Evolutionary conservation across 352 stramenopile genomes (phyloP).

Genomic region (Elongisporangium prolatum): DNA sequence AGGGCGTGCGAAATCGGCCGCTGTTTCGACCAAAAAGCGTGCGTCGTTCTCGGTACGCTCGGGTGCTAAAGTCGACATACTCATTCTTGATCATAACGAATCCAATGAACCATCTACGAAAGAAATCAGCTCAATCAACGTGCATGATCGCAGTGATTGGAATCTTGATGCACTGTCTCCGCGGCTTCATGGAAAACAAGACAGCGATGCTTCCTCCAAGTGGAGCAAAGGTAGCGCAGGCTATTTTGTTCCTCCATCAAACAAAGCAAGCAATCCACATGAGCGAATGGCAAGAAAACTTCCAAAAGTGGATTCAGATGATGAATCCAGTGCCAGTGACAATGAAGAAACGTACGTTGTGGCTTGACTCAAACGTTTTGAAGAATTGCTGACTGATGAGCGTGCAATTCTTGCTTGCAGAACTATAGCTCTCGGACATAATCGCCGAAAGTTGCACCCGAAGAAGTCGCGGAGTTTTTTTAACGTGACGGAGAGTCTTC

Average conservation of each 20-base stretch:
- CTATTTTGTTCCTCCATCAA: background rate
- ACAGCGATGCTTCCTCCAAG: background rate
- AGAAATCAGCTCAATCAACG: background rate
- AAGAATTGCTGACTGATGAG: conserved; percentile 1
- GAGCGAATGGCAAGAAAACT: background rate
- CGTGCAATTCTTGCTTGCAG: conserved; percentile 4
- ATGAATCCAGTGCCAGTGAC: background rate
- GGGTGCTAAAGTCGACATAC: background rate
- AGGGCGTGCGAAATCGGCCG: background rate
- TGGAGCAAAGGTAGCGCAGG: background rate
- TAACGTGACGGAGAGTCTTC: conserved; percentile 64
- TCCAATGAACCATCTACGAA: background rate
- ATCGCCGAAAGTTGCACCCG: conserved; percentile 15
- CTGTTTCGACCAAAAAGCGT: background rate
- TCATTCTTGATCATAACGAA: background rate
- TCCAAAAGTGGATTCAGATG: background rate
- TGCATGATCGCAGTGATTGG: conserved; percentile 24
- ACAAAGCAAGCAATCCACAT: background rate
- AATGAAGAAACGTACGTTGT: conserved; percentile 5
- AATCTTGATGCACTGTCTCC: conserved; percentile 57
- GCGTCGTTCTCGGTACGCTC: conserved; percentile 2
- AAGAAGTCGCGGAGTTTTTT: conserved; percentile 39
- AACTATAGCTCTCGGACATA: background rate
- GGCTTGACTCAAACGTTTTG: background rate
- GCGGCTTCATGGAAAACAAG: conserved; percentile 31